Evolutionary conservation across 2,329 filamentous ascomycete genomes (phyloP), one percentile per base, ranked within the genome.

Genomic region (Beauveria scarabaeidicola): DNA sequence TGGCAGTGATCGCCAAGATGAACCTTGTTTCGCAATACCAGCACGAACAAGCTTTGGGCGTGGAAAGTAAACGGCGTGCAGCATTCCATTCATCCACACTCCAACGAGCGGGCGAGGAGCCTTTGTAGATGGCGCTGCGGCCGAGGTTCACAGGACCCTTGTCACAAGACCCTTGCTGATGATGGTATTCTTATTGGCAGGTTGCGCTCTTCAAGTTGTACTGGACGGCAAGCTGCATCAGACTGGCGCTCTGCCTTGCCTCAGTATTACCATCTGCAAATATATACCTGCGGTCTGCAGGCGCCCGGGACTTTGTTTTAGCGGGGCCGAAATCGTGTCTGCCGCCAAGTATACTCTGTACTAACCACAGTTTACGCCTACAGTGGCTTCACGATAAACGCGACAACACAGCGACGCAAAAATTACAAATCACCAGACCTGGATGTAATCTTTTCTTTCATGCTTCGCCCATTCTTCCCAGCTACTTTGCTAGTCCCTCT

Each of bases 281-380:
- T 17, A 41, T 46, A 13, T 21, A 15, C 5, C 23, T 29, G 25
- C 46, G 5, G 25, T 17, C 38, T 23, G 19, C 40, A 19, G 23
- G 10, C n/a, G n/a, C n/a, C 48, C 64, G 64, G 64, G 59, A 56
- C 61, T 64, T 61, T 52, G 40, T 66, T 66, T 66, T 61, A 62
- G 63, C 64, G 64, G 55, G 21, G 41, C 64, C 64, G 64, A 53
- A 19, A 46, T 59, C 40, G 27, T 23, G 25, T 13, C 23, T 25
- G 3, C 15, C 32, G 11, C 32, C 32, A 5, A 15, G 32, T 11
- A n/a, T n/a, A n/a, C n/a, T n/a, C n/a, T n/a, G n/a, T n/a, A 15
- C 32, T 36, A 52, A 52, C 17, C 29, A 44, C 19, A 46, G 11
- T 46, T 27, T 6, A 17, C 6, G 5, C 15, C 56, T 29, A 11